phyloP scores from a whole-genome alignment of 1,139 yeast genomes.

The Blastobotrys capitulatus region DNA sequence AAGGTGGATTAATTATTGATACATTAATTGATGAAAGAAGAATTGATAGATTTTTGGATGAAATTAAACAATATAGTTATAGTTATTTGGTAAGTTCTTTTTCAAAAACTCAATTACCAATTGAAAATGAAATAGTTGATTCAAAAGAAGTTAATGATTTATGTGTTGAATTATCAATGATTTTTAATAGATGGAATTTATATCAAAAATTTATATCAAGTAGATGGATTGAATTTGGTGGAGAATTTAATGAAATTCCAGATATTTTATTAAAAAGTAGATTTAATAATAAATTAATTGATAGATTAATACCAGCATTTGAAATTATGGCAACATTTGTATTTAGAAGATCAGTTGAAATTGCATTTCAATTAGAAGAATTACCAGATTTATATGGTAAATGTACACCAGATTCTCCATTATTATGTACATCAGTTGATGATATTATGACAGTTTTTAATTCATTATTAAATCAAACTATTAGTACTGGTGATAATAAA shows the following conservation, averaged over 20 bases:
- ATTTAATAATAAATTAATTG: slow-evolving; percentile 53
- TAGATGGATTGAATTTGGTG: slow-evolving; percentile 49
- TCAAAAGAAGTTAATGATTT: slow-evolving; percentile 52
- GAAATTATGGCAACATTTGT: slow-evolving; percentile 61
- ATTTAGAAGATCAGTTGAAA: slow-evolving; percentile 73
- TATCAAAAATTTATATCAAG: slow-evolving; percentile 70
- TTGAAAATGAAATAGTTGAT: slow-evolving; percentile 32
- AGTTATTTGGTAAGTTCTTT: slow-evolving; percentile 34
- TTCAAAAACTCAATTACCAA: slow-evolving; percentile 14
- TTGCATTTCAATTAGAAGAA: slow-evolving; percentile 75
- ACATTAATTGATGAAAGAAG: slow-evolving; percentile 75
- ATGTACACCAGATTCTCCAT: slow-evolving; percentile 46
- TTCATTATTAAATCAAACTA: slow-evolving; percentile 52
- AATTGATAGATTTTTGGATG: slow-evolving; percentile 50
- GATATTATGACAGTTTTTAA: slow-evolving; percentile 74
- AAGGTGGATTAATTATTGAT: slow-evolving; percentile 81
- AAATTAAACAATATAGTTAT: slow-evolving; percentile 54
- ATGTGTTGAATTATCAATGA: slow-evolving; percentile 64
- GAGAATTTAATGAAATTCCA: slow-evolving; percentile 28
- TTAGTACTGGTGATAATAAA: slow-evolving; percentile 55
- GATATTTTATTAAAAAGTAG: slow-evolving; percentile 47
- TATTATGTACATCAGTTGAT: slow-evolving; percentile 81
- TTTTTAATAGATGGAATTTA: slow-evolving; percentile 82
- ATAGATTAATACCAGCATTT: slow-evolving; percentile 53
- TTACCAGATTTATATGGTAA: slow-evolving; percentile 44